Conservation (phyloP, 805 yeast species). For the Myxozyma mucilagina region DNA sequence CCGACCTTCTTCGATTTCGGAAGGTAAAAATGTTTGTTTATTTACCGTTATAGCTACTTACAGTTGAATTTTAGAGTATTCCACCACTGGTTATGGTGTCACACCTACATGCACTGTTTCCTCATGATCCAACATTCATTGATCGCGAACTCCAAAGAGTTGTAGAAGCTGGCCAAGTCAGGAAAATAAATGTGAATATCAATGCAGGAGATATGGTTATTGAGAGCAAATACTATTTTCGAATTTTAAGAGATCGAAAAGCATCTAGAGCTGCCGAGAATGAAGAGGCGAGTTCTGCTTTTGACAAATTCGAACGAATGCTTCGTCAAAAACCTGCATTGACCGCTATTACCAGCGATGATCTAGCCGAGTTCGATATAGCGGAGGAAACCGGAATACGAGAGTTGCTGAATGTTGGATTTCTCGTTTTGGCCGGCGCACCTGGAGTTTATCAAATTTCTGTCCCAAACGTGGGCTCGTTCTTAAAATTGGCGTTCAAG, state of each 20-base stretch:
- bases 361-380: slow-evolving; percentile 31
- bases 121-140: slow-evolving; percentile 41
- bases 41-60: background rate
- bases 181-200: slow-evolving; percentile 37
- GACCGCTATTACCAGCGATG: slow-evolving; percentile 34
- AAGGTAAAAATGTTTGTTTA: slow-evolving; percentile 7
- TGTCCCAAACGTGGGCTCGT: slow-evolving; percentile 43
- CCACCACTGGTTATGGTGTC: slow-evolving; percentile 40
- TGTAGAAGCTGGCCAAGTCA: slow-evolving; percentile 34
- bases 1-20: slow-evolving; percentile 36
- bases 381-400: slow-evolving; percentile 21
- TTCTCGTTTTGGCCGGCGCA: slow-evolving; percentile 40
- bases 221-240: slow-evolving; percentile 32
- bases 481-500: slow-evolving; percentile 38
- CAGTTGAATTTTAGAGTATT: slow-evolving; percentile 5
- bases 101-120: slow-evolving; percentile 43
- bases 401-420: slow-evolving; percentile 38
- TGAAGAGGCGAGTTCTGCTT: background rate
- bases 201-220: slow-evolving; percentile 41
- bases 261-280: background rate
- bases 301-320: slow-evolving; percentile 29
- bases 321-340: slow-evolving; percentile 37
- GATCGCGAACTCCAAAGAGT: slow-evolving; percentile 39
- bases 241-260: slow-evolving; percentile 1
- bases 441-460: slow-evolving; percentile 40